phyloP scores from a whole-genome alignment of 1,139 yeast genomes.

The Lodderomyces pseudojiufengensis region DNA sequence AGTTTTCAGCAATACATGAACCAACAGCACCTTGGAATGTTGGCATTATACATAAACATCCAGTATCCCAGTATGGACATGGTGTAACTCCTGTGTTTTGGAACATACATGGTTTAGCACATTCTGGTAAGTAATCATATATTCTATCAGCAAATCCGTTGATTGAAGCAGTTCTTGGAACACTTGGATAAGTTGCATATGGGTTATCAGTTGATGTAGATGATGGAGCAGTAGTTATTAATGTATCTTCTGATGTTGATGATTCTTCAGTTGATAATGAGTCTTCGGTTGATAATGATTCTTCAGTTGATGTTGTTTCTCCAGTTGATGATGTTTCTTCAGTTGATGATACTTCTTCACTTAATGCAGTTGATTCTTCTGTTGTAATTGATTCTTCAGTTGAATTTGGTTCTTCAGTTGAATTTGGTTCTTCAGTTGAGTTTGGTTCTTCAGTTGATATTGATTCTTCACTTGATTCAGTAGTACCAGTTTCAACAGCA shows the following conservation, averaged over 20 bases:
- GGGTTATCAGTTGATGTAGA: constrained; percentile 6
- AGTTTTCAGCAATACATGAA: constrained; percentile 25
- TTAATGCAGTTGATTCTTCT: constrained; percentile 7
- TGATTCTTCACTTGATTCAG: constrained; percentile 4
- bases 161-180: constrained; percentile 30
- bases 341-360: background rate
- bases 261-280: constrained; percentile 1
- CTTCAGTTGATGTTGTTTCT: constrained; percentile 1
- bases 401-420: constrained; percentile 5
- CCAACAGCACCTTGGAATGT: constrained; percentile 26
- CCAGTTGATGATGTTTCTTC: background rate
- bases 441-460: background rate
- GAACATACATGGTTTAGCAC: constrained; percentile 26
- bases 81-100: constrained; percentile 28
- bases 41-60: constrained; percentile 35
- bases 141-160: constrained; percentile 38
- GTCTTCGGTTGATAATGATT: background rate
- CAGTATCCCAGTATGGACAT: constrained; percentile 38
- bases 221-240: background rate
- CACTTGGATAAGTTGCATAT: constrained; percentile 27
- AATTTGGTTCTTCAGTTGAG: constrained; percentile 8
- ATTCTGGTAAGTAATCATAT: constrained; percentile 18
- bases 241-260: background rate
- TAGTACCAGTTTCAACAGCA: constrained; percentile 9
- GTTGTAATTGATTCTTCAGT: background rate